Percentiles rank a stretch among this genome's conserved stretches.
Conservation (phyloP, 1,284 basidiomycete genomes). For the Puccinia triticina region DNA sequence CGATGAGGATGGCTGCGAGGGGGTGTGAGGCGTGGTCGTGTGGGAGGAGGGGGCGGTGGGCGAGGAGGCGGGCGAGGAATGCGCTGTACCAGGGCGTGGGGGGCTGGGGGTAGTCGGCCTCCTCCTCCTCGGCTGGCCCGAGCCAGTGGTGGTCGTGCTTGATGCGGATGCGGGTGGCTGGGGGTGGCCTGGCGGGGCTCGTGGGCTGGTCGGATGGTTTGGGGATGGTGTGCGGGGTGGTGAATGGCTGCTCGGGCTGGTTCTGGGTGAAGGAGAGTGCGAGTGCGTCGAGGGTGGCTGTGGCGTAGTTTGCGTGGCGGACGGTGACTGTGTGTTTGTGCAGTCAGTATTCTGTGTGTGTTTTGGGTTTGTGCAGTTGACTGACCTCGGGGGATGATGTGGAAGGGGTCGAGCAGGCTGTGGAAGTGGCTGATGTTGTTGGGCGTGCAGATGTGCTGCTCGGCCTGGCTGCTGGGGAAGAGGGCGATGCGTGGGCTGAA, state of each 20-base stretch:
- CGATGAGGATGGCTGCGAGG: slow-evolving; percentile 55
- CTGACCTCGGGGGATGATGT: slow-evolving; percentile 39
- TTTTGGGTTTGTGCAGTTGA: slow-evolving; percentile 6
- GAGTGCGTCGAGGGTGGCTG: slow-evolving; percentile 28
- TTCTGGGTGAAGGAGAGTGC: slow-evolving; percentile 19
- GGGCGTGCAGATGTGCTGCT: slow-evolving; percentile 48
- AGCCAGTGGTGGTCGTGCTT: slow-evolving; percentile 47
- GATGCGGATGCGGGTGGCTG: slow-evolving; percentile 24
- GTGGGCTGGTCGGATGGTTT: background rate
- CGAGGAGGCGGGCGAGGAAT: slow-evolving; percentile 40
- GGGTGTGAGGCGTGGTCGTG: slow-evolving; percentile 32
- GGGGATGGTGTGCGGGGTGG: too few species aligned
- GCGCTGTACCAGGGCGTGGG: slow-evolving; percentile 53
- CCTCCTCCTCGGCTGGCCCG: background rate
- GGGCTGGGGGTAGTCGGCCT: slow-evolving; percentile 20
- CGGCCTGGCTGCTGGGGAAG: slow-evolving; percentile 52
- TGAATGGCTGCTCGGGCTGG: too few species aligned
- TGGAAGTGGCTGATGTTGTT: slow-evolving; percentile 53
- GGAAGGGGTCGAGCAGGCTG: slow-evolving; percentile 53
- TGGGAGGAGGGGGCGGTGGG: background rate
- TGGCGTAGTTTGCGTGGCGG: slow-evolving; percentile 46
- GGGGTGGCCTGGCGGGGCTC: too few species aligned
- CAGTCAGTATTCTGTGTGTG: too few species aligned
- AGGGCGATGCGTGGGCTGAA: slow-evolving; percentile 53
- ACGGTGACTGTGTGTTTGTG: slow-evolving; percentile 51